These are phyloP conservation scores for Tagetes patula DNA, from an alignment of 129 eudicot genomes.

Conservation along the genomic window DNA sequence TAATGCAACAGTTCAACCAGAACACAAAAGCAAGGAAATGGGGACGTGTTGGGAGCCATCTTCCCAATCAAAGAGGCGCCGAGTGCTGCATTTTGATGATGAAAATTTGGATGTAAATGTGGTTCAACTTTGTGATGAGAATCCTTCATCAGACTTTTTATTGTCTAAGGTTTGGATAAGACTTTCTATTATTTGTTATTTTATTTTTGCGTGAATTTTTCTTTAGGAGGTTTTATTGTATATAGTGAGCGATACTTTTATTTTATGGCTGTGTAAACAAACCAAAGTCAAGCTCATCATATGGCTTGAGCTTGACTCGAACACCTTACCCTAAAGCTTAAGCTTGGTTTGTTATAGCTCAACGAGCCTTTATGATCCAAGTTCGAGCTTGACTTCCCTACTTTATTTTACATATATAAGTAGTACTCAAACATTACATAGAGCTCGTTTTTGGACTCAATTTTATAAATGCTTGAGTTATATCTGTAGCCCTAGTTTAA, in stretches of 20 bases:
- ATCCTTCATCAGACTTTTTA: conserved; percentile 43
- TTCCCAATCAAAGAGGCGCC: conserved; percentile 76
- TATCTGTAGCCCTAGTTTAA: conserved; percentile 13
- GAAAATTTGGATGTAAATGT: conserved; percentile 43
- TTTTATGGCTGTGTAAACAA: background rate
- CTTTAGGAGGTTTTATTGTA: background rate
- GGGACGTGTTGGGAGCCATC: conserved; percentile 44
- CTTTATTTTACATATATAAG: background rate
- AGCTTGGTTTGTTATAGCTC: background rate
- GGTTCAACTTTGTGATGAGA: conserved; percentile 50
- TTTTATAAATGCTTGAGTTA: background rate
- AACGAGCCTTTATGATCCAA: background rate
- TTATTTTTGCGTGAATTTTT: background rate
- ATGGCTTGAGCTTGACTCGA: background rate
- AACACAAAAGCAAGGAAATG: conserved; percentile 41
- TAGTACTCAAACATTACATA: background rate
- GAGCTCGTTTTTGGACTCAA: background rate
- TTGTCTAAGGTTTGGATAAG: conserved; percentile 59
- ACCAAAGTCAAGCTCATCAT: background rate
- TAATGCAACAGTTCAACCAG: conserved; percentile 39
- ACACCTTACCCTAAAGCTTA: background rate
- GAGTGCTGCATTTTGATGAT: conserved; percentile 68
- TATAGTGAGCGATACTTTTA: background rate
- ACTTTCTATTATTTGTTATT: background rate
- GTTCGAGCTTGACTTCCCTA: background rate